Evolutionary conservation across 371 early-diverging fungal species (phyloP).

Genomic region (Lichtheimia ornata): DNA sequence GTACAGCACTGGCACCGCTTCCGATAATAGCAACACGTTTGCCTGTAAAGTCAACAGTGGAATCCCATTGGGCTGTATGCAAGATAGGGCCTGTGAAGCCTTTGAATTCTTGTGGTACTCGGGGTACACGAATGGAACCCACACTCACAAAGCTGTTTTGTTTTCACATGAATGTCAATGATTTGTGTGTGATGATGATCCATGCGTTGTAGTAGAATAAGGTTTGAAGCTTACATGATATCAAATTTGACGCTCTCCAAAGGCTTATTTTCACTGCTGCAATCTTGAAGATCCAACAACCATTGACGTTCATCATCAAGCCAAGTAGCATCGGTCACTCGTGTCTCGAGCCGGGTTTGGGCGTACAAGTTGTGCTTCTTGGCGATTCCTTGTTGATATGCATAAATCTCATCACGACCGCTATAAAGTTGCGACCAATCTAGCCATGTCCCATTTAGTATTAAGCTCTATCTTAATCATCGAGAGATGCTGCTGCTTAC

Average conservation of each 20-base stretch:
- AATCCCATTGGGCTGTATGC: slow-evolving; percentile 56
- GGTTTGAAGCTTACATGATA: slow-evolving; percentile 27
- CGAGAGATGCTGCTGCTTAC: slow-evolving; percentile 12
- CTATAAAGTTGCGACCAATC: slow-evolving; percentile 53
- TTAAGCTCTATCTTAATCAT: slow-evolving; percentile 41
- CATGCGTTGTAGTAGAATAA: neutral
- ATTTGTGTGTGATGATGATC: neutral
- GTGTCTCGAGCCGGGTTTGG: slow-evolving; percentile 49
- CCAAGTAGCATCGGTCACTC: slow-evolving; percentile 4
- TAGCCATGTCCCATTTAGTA: slow-evolving; percentile 15
- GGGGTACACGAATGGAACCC: slow-evolving; percentile 47
- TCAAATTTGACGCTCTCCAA: slow-evolving; percentile 21
- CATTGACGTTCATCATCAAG: slow-evolving; percentile 38
- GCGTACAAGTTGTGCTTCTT: slow-evolving; percentile 47
- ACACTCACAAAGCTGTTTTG: slow-evolving; percentile 25
- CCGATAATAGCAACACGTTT: slow-evolving; percentile 57
- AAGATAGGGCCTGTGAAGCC: slow-evolving; percentile 45
- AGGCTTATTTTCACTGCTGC: slow-evolving; percentile 5
- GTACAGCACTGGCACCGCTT: slow-evolving; percentile 58
- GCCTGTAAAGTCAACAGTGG: slow-evolving; percentile 37
- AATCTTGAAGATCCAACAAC: slow-evolving; percentile 26
- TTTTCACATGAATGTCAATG: neutral
- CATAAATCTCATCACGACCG: slow-evolving; percentile 46
- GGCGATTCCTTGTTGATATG: slow-evolving; percentile 48
- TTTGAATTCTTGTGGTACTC: slow-evolving; percentile 50